Conservation (phyloP, 169 alveolate genomes). For the Sarcocystis neurona region DNA sequence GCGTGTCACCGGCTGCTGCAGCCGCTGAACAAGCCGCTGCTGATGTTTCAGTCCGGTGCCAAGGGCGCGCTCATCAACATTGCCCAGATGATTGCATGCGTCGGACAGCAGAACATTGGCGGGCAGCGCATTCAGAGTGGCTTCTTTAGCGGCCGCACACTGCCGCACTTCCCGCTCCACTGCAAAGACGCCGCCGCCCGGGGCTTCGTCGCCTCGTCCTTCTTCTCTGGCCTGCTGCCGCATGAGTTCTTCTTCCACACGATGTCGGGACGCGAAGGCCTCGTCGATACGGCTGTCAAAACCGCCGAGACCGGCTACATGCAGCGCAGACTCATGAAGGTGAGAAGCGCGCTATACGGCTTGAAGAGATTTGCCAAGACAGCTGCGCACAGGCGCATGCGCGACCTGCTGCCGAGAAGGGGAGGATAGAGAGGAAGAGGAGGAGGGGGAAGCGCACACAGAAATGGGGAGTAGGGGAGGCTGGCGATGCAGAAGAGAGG, state of each 20-base stretch:
- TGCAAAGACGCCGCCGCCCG: conserved; percentile 93
- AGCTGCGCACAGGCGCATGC: too few species aligned
- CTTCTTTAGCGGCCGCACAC: conserved; percentile 93
- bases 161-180: conserved; percentile 95
- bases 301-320: conserved; percentile 99
- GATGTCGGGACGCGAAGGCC: conserved; percentile 99
- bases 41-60: conserved; percentile 98
- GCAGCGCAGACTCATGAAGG: conserved; percentile 97
- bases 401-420: too few species aligned
- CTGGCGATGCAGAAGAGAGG: too few species aligned
- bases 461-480: too few species aligned
- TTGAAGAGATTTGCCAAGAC: too few species aligned
- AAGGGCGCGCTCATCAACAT: conserved; percentile 97
- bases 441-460: conserved; percentile 7
- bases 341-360: conserved; percentile 23
- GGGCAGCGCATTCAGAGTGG: conserved; percentile 97
- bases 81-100: conserved; percentile 99
- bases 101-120: conserved; percentile 97
- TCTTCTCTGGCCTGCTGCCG: conserved; percentile 90
- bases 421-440: conserved; percentile 20
- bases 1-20: conserved; percentile 87
- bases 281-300: conserved; percentile 98
- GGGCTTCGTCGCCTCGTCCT: conserved; percentile 97
- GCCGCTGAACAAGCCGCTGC: conserved; percentile 90
- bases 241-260: conserved; percentile 99